Evolutionary conservation across 169 alveolate species (phyloP), one percentile per base, ranked within the genome.

Genomic region (Plasmodium cynomolgi): DNA sequence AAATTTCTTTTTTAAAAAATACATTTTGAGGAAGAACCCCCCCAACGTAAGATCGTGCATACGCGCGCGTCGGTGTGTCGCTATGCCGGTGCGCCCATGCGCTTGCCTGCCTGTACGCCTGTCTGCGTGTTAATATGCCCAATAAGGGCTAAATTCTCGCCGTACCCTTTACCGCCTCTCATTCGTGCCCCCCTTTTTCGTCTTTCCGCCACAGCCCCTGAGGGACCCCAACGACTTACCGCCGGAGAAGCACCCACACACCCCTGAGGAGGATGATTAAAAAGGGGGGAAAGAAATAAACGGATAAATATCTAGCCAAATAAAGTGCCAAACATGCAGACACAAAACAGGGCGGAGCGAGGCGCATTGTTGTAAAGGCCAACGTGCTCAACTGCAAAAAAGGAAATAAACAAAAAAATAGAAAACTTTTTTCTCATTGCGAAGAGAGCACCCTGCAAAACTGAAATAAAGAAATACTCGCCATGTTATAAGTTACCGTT

Each of bases 11-110:
- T 96, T 90, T 37, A 94, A 82, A 73, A 95, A 95, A 50, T 96
- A 62, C 84, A 88, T 96, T 77, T 83, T 96, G 75, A 83, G 97
- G 73, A 92, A 81, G 83, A 96, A 96, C 77, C 97, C 97, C 20
- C 97, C 97, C 72, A 96, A 96, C 41, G 97, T 96, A 95, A 81
- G 95, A 68, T 9, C n/a, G 11, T 15, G 31, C 77, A 75, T 68
- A 41, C 23, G 8, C 7, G 29, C 29, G 20, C 20, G 17, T 23
- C 26, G n/a, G 50, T 33, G 75, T 20, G 31, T 3, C 29, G 7
- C 37, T 34, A 34, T 83, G 33, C 29, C 26, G 29, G 29, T 37
- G 0, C 44, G 44, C 44, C 44, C 44, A 3, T 9, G 58, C 58
- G 0, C n/a, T 47, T 47, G 17, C 3, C 4, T 2, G 6, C 5